Conservation (phyloP, 352 stramenopile species). For the Phytophthora pistaciae region DNA sequence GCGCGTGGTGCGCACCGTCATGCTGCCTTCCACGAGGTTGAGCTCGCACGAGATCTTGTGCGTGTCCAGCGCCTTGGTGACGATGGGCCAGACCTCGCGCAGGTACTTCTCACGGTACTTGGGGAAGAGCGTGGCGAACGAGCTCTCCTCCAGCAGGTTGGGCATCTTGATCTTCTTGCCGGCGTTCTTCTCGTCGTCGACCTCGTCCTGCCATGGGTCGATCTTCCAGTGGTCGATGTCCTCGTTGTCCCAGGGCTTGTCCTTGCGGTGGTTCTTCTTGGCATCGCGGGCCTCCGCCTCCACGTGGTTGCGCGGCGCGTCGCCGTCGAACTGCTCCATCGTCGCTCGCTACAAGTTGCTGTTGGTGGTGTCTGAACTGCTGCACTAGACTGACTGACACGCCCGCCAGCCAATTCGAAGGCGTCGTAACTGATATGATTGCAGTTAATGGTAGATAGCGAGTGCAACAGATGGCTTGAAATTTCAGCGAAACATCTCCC, state of each 20-base stretch:
- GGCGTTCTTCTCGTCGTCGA: slow-evolving; percentile 86
- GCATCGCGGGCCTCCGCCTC: slow-evolving; percentile 45
- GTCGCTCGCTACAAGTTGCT: background rate
- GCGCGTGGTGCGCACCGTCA: slow-evolving; percentile 94
- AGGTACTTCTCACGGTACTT: slow-evolving; percentile 99
- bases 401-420: slow-evolving; percentile 31
- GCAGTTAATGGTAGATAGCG: background rate
- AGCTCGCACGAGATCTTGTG: slow-evolving; percentile 98
- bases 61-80: slow-evolving; percentile 97
- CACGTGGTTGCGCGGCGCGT: slow-evolving; percentile 53
- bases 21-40: slow-evolving; percentile 97
- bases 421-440: background rate
- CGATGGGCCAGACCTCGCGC: slow-evolving; percentile 98
- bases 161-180: slow-evolving; percentile 72
- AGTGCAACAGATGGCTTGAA: background rate
- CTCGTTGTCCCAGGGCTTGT: slow-evolving; percentile 99
- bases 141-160: slow-evolving; percentile 98
- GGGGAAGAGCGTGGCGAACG: slow-evolving; percentile 99
- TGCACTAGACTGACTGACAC: background rate
- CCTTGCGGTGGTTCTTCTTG: slow-evolving; percentile 97
- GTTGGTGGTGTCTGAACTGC: background rate
- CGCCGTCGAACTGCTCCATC: slow-evolving; percentile 83
- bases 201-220: slow-evolving; percentile 82
- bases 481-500: background rate
- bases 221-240: slow-evolving; percentile 99